phyloP scores from a whole-genome alignment of 169 alveolate genomes.

The Cryptosporidium tyzzeri region DNA sequence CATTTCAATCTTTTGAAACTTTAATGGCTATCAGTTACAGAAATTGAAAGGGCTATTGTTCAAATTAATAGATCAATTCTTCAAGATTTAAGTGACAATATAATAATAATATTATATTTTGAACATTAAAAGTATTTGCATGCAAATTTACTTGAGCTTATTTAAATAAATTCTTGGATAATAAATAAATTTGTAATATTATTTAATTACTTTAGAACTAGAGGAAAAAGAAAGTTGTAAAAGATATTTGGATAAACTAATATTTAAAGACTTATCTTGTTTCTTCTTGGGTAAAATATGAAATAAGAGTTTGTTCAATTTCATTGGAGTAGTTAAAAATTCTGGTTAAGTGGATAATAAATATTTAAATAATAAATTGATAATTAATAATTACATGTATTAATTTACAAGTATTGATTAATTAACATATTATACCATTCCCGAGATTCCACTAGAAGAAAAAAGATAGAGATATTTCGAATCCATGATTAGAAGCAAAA shows the following conservation, averaged over 20 bases:
- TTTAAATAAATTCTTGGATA: no score
- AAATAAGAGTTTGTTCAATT: not conserved
- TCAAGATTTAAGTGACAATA: not conserved
- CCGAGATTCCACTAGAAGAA: not conserved
- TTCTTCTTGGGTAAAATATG: not conserved
- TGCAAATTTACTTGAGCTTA: not conserved
- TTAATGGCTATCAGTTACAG: not conserved
- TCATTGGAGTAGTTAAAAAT: not conserved
- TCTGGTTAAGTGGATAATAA: not conserved
- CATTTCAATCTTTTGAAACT: not conserved
- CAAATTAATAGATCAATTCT: no score
- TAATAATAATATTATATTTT: no score
- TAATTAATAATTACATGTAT: not conserved
- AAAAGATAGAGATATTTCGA: not conserved
- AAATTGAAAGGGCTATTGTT: not conserved
- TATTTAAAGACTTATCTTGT: no score
- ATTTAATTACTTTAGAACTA: no score
- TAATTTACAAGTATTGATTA: no score
- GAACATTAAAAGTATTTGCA: not conserved
- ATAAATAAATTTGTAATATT: no score
- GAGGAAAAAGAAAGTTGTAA: no score
- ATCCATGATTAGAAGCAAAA: slow-evolving; percentile 29
- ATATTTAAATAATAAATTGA: no score
- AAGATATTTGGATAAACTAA: no score
- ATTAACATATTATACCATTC: not conserved